phyloP scores from a whole-genome alignment of 257 asterid species.

The Linderniella brevidens region DNA sequence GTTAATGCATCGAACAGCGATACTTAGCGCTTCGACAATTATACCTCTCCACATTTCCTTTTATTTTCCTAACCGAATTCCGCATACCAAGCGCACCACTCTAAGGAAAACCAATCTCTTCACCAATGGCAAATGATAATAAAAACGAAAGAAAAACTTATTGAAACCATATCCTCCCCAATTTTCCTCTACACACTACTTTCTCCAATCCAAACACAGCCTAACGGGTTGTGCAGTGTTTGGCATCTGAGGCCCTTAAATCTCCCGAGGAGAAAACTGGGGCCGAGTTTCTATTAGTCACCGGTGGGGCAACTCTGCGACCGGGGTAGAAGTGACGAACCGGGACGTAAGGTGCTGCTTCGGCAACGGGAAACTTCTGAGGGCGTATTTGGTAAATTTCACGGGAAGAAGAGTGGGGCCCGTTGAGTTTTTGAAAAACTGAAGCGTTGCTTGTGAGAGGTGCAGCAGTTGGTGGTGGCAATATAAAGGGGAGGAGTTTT shows the following conservation, averaged over 20 bases:
- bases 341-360: conserved; percentile 82
- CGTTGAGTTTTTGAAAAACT: conserved; percentile 19
- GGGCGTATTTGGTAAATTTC: conserved; percentile 17
- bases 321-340: conserved; percentile 50
- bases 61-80: no score
- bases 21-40: no score
- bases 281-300: conserved; percentile 55
- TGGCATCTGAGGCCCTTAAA: conserved; percentile 32
- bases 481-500: conserved; percentile 81
- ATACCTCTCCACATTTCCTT: no score
- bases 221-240: conserved; percentile 39
- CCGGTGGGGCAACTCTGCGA: conserved; percentile 65
- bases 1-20: no score
- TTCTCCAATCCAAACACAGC: no score
- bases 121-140: no score
- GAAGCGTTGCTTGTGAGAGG: conserved; percentile 21
- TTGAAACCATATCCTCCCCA: no score
- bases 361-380: conserved; percentile 66
- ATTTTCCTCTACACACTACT: no score
- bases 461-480: conserved; percentile 44
- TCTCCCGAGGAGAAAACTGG: conserved; percentile 63
- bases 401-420: conserved; percentile 15
- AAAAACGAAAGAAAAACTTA: no score
- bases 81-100: no score
- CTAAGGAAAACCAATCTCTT: no score